A percentile compares a stretch with the other conserved stretches of the same genome.
phyloP scores from a whole-genome alignment of 2,329 filamentous ascomycete species.

The Fusarium hainanense region DNA sequence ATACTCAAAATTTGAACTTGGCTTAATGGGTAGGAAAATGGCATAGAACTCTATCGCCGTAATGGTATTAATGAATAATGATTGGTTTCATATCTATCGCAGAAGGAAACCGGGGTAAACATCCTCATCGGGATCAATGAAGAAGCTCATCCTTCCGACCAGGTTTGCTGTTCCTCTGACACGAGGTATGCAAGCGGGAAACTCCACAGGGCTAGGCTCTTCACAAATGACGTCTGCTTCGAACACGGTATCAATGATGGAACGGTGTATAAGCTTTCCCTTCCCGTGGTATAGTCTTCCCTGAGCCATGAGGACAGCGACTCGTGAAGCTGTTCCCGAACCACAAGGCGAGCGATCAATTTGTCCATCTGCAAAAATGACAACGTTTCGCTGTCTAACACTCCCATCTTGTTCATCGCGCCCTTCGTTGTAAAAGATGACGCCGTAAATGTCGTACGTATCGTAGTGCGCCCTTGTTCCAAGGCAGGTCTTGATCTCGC shows the following conservation, averaged over 20 bases:
- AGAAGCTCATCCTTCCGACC: constrained; percentile 35
- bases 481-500: constrained; percentile 31
- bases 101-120: constrained; percentile 32
- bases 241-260: constrained; percentile 22
- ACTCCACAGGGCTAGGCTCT: constrained; percentile 21
- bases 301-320: constrained; percentile 23
- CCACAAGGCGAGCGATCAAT: constrained; percentile 45
- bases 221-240: constrained; percentile 30
- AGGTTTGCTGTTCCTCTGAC: constrained; percentile 26
- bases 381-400: constrained; percentile 35
- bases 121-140: constrained; percentile 23
- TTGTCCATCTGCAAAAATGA: constrained; percentile 44
- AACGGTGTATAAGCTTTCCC: constrained; percentile 14
- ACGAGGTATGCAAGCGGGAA: constrained; percentile 33
- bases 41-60: not conserved
- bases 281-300: not conserved
- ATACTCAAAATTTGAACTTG: constrained; percentile 46
- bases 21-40: not conserved
- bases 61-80: constrained; percentile 14
- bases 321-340: constrained; percentile 40
- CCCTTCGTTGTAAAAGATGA: constrained; percentile 33
- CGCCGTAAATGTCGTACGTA: constrained; percentile 21
- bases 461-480: constrained; percentile 12
- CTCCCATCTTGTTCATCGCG: not conserved
- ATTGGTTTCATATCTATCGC: not conserved